Evolutionary conservation across 2,329 filamentous ascomycete species (phyloP), one percentile per base, ranked within the genome.

Genomic region (Passalora sequoiae): DNA sequence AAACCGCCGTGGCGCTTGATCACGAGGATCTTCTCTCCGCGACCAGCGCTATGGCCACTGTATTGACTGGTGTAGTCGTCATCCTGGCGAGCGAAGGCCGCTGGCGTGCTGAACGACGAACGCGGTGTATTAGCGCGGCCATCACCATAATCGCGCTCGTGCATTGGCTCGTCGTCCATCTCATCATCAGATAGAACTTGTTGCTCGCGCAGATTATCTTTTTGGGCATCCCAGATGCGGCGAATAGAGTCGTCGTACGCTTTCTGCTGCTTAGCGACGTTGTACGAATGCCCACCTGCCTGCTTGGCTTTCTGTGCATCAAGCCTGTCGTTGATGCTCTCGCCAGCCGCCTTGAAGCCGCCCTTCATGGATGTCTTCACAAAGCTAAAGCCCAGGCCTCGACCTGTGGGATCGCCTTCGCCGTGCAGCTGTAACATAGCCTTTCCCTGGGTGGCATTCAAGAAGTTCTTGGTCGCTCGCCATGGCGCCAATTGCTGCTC

Each of bases 281-380:
- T 98, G 71, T 98, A 98, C 56, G 87, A 89, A 67, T 98, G 92
- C 0, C 92, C 92, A 43, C 89, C 89, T 52, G 76, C 71, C 44
- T 82, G 78, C 52, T 80, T 81, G 45, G 74, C 67, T 50, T 72
- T 70, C 58, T 92, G 91, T 12, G 86, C 86, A 61, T 89, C 86
- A 51, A 92, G 80, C 63, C 89, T 87, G 49, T 89, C 85, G 59
- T 88, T 85, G 49, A 89, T 86, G 59, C 87, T 89, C 64, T 95
- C 88, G 15, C 88, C 89, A 19, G 94, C 78, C 15, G 89, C 84
- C 60, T 89, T 87, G 66, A 96, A 98, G 0, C 92, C 92, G 49
- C 92, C 92, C 67, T 98, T 98, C 92, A 98, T 98, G 1, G 88
- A 94, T 0, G 89, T 96, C 61, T 92, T 89, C 65, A 98, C 89